Evolutionary conservation across 164 flowering plant species (phyloP).

Genomic region (Piper longum): DNA sequence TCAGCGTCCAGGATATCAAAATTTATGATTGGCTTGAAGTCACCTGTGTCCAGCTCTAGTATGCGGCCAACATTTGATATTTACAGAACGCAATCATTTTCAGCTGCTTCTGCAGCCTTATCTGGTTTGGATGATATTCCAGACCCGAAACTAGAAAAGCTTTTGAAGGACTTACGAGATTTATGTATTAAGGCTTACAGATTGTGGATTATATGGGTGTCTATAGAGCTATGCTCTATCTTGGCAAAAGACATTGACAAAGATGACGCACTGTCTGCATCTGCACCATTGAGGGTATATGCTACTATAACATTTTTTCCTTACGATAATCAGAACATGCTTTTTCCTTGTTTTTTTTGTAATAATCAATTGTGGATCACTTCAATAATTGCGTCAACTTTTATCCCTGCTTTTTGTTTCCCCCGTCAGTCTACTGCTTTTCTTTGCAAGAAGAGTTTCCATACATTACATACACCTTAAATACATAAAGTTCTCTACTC

Average conservation of each 20-base stretch:
- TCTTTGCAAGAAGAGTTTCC: too few species aligned
- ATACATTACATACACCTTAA: too few species aligned
- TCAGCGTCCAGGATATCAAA: slow-evolving; percentile 32
- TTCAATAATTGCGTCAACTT: too few species aligned
- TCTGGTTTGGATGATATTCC: slow-evolving; percentile 52
- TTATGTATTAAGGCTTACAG: slow-evolving; percentile 67
- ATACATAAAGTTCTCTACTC: too few species aligned
- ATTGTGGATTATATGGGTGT: slow-evolving; percentile 87
- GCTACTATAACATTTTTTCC: neutral
- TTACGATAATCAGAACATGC: neutral
- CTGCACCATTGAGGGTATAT: slow-evolving; percentile 59
- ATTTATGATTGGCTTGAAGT: slow-evolving; percentile 21
- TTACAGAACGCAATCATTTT: slow-evolving; percentile 42
- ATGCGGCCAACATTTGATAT: slow-evolving; percentile 16
- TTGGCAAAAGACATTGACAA: slow-evolving; percentile 42
- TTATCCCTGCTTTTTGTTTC: neutral
- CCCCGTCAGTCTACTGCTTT: neutral
- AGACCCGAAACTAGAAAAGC: slow-evolving; percentile 66
- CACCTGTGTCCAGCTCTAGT: slow-evolving; percentile 7
- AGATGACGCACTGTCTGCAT: slow-evolving; percentile 66
- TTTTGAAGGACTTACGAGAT: slow-evolving; percentile 37
- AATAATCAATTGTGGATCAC: too few species aligned
- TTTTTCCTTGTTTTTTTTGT: neutral
- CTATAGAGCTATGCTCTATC: slow-evolving; percentile 56
- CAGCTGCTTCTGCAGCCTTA: slow-evolving; percentile 40